phyloP scores from a whole-genome alignment of 2,329 filamentous ascomycete genomes.

The Pseudopyricularia javanii region DNA sequence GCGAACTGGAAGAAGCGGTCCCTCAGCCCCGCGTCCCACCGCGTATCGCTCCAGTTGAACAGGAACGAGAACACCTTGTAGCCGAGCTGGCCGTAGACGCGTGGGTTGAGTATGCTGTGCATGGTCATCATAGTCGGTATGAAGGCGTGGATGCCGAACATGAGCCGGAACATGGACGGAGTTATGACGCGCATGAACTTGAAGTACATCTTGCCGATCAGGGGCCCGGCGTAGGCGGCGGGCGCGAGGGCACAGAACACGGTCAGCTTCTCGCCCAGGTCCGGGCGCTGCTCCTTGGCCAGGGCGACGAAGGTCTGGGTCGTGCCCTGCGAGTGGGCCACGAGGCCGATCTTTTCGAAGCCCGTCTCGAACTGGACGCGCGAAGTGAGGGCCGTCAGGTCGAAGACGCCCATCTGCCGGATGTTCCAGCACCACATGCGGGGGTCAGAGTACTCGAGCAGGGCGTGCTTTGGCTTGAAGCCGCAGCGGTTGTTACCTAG shows the following conservation, averaged over 20 bases:
- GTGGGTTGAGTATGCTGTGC: constrained; percentile 52
- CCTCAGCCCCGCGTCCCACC: constrained; percentile 73
- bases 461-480: constrained; percentile 62
- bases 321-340: constrained; percentile 85
- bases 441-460: constrained; percentile 62
- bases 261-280: constrained; percentile 68
- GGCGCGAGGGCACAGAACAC: constrained; percentile 88
- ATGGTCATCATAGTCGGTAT: constrained; percentile 89
- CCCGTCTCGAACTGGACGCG: constrained; percentile 72
- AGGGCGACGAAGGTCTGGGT: constrained; percentile 80
- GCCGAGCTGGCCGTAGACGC: constrained; percentile 66
- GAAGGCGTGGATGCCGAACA: constrained; percentile 88
- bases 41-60: constrained; percentile 73
- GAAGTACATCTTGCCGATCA: constrained; percentile 81
- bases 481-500: constrained; percentile 89
- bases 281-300: constrained; percentile 79
- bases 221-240: constrained; percentile 75
- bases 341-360: constrained; percentile 69
- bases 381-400: constrained; percentile 69
- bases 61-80: constrained; percentile 85
- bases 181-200: constrained; percentile 80
- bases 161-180: constrained; percentile 60
- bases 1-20: constrained; percentile 85
- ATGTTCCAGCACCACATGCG: constrained; percentile 98
- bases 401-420: constrained; percentile 73